Evolutionary conservation across 2,329 filamentous ascomycete genomes (phyloP), one percentile per base, ranked within the genome.

Genomic region (Scedosporium minutisporum): DNA sequence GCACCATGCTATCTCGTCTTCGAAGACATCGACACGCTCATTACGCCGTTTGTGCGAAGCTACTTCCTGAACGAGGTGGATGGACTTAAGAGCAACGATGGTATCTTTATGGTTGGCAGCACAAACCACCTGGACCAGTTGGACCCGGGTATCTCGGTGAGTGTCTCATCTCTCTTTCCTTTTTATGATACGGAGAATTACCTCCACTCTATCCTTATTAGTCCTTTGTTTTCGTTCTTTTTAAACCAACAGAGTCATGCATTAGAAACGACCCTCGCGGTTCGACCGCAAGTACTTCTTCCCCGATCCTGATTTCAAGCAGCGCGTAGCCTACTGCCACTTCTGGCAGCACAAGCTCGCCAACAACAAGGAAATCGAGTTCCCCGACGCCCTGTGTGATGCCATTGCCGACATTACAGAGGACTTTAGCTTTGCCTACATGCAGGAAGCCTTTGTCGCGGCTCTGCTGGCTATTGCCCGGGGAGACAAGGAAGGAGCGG

Each of bases 51-150:
- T 1, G 83, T 87, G 14, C 78, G 87, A 29, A 85, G 81, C 61
- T 90, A 88, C 75, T 90, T 90, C 73, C 77, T 90, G 58, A 90
- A 90, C 69, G 86, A 90, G 71, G 83, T 90, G 3, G 87, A 90
- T 65, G 87, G 87, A 0, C 80, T 90, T 10, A 82, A 84, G 67
- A 81, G 78, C 65, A 90, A 90, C 66, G 84, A 90, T 66, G 87
- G 87, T 10, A 88, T 90, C 61, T 81, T 89, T 67, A 87, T 90
- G 75, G 78, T 88, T 29, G 85, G 83, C 33, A 85, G 81, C 61
- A 88, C 86, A 0, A 88, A 88, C 68, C 80, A 85, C 66, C 77
- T 90, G 4, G 86, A 90, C 42, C 78, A 80, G 1, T 74, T 90
- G 4, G 87, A 90, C 66, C 86, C 87, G 0, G 87, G 86, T 21